Evolutionary conservation across 2,329 filamentous ascomycete genomes (phyloP), one percentile per base, ranked within the genome.

Genomic region (Scorias spongiosa): DNA sequence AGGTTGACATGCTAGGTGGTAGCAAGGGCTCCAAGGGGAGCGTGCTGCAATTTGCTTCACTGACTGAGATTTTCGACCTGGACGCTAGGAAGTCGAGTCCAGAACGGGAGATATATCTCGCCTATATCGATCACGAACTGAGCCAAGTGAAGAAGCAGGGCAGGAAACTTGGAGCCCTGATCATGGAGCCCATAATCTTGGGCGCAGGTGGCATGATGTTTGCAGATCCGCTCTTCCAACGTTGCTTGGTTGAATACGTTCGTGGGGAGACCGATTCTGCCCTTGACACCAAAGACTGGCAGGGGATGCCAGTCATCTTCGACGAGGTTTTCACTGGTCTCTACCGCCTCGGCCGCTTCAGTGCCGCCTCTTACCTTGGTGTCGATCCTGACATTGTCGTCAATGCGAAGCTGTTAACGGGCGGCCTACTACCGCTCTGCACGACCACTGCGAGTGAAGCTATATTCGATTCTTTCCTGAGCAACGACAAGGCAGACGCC

Each of bases 301-400:
- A 70, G 1, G 84, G 85, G 2, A 71, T 93, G 3, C 85, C 86
- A 0, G 66, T 93, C 34, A 70, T 93, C 51, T 85, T 86, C 50
- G 85, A 93, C 57, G 86, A 93, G 58, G 85, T 93, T 30, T 93
- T 93, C 62, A 89, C 84, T 0, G 85, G 85, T 1, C 67, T 93
- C 4, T 88, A 88, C 59, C 82, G 86, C 10, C 76, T 93, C 0
- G 85, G 86, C 2, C 75, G 78, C 34, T 77, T 80, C 56, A 78
- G 75, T 1, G 71, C 84, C 0, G 76, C 81, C 0, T 79, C 78
- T 0, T 83, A 89, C 59, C 71, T 93, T 2, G 67, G 68, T 5
- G 65, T 76, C 0, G 62, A 84, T 29, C 74, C 85, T 0, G 85
- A 93, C 53, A 80, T 93, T 40, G 78, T 79, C 0, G 81, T 87